Evolutionary conservation across 2,329 filamentous ascomycete species (phyloP).

Genomic region (Alternaria arbusti): DNA sequence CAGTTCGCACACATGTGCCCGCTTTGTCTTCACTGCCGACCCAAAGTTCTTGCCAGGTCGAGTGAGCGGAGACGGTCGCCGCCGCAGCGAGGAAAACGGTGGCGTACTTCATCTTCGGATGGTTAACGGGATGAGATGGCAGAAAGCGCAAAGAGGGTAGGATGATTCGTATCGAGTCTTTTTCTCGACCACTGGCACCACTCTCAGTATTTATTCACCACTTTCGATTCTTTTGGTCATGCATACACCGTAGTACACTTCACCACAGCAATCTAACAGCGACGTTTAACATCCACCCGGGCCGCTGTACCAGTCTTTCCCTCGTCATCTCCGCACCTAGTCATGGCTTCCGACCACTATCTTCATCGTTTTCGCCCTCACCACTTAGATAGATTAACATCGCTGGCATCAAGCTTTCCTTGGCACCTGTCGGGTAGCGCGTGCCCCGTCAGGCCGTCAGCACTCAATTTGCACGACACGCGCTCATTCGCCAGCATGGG

Average conservation of each 20-base stretch:
- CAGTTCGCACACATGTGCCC: slow-evolving; percentile 37
- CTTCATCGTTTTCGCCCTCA: background rate
- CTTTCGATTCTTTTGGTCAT: background rate
- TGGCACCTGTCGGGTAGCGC: slow-evolving; percentile 18
- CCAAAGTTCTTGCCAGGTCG: slow-evolving; percentile 49
- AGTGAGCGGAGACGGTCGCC: slow-evolving; percentile 45
- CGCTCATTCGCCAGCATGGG: slow-evolving; percentile 15
- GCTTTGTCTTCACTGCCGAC: slow-evolving; percentile 43
- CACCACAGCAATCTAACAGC: slow-evolving; percentile 17
- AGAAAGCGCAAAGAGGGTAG: background rate
- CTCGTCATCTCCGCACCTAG: slow-evolving; percentile 14
- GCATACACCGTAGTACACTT: background rate
- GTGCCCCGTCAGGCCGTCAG: slow-evolving; percentile 10
- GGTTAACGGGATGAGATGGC: background rate
- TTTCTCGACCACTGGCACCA: background rate
- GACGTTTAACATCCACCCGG: slow-evolving; percentile 11
- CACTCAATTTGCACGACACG: slow-evolving; percentile 14
- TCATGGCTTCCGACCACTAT: background rate
- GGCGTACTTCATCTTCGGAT: slow-evolving; percentile 37
- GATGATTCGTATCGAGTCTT: background rate
- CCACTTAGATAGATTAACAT: slow-evolving; percentile 23
- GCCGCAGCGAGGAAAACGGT: slow-evolving; percentile 41
- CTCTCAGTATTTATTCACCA: slow-evolving; percentile 18
- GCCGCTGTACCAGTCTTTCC: slow-evolving; percentile 12
- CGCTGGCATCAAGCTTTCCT: slow-evolving; percentile 22